These are phyloP conservation scores for Dryas alaskensis DNA, from an alignment of 306 rosid genomes.

Conservation along the genomic window DNA sequence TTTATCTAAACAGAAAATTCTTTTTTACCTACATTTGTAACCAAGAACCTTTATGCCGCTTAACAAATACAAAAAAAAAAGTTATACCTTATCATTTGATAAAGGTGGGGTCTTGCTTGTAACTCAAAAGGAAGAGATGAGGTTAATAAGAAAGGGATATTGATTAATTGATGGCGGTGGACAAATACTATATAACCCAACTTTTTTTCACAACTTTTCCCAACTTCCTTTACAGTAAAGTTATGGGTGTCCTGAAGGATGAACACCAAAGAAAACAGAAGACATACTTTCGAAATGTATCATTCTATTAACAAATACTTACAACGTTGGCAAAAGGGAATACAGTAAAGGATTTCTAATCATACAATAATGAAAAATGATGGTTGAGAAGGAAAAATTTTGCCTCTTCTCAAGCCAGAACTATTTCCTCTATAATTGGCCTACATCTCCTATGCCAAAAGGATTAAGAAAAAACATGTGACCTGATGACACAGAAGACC, in stretches of 20 bases:
- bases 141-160: too few relatives aligned
- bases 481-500: background rate
- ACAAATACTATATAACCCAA: too few relatives aligned
- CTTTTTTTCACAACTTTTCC: too few relatives aligned
- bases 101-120: background rate
- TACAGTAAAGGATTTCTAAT: constrained; percentile 7
- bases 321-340: background rate
- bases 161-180: too few relatives aligned
- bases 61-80: too few relatives aligned
- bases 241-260: background rate
- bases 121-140: background rate
- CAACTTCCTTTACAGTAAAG: too few relatives aligned
- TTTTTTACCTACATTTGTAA: background rate
- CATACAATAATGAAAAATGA: constrained; percentile 5
- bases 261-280: background rate
- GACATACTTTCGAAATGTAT: background rate
- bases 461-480: background rate
- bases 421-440: constrained; percentile 17
- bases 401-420: constrained; percentile 44
- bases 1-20: background rate
- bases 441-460: constrained; percentile 4
- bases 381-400: constrained; percentile 48
- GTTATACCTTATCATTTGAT: background rate
- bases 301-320: constrained; percentile 9
- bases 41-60: too few relatives aligned